Conservation (phyloP, 495 filamentous ascomycete genomes). For the Jackrogersella minutella region DNA sequence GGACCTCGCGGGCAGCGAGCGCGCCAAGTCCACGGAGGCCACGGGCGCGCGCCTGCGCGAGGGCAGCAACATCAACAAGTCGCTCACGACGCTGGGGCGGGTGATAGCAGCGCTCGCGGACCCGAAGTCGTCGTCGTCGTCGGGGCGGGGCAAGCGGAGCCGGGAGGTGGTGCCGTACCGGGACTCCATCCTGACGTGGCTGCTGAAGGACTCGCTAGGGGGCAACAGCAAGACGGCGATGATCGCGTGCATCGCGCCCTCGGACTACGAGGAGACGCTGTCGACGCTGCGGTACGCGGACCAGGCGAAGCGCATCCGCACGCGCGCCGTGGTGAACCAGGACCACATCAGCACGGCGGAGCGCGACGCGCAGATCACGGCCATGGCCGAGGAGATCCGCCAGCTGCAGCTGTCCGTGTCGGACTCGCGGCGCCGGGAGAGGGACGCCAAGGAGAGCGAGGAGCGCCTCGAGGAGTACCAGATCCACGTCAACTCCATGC, state of each 20-base stretch:
- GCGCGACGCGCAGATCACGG: constrained; percentile 89
- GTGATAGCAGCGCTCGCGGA: constrained; percentile 98
- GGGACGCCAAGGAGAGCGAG: constrained; percentile 59
- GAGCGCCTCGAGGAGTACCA: constrained; percentile 93
- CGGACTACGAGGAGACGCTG: constrained; percentile 96
- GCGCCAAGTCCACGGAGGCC: constrained; percentile 94
- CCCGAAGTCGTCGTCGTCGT: constrained; percentile 71
- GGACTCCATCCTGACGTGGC: constrained; percentile 96
- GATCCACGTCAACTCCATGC: constrained; percentile 81
- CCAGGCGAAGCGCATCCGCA: constrained; percentile 97
- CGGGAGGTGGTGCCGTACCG: constrained; percentile 87
- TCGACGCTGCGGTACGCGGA: constrained; percentile 96
- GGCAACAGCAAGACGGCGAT: constrained; percentile 98
- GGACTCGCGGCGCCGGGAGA: constrained; percentile 57
- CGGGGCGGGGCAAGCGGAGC: constrained; percentile 51
- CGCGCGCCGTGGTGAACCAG: constrained; percentile 95
- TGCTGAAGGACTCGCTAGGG: constrained; percentile 92
- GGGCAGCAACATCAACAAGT: constrained; percentile 98
- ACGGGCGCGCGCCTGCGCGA: constrained; percentile 90
- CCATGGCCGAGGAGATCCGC: constrained; percentile 94
- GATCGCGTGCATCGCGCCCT: constrained; percentile 96
- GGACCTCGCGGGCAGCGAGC: constrained; percentile 93
- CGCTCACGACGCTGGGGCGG: constrained; percentile 90
- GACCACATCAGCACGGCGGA: constrained; percentile 86
- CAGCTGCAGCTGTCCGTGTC: constrained; percentile 78